Evolutionary conservation across 1,284 basidiomycete species (phyloP).

Genomic region (Leccinum subrobustum): DNA sequence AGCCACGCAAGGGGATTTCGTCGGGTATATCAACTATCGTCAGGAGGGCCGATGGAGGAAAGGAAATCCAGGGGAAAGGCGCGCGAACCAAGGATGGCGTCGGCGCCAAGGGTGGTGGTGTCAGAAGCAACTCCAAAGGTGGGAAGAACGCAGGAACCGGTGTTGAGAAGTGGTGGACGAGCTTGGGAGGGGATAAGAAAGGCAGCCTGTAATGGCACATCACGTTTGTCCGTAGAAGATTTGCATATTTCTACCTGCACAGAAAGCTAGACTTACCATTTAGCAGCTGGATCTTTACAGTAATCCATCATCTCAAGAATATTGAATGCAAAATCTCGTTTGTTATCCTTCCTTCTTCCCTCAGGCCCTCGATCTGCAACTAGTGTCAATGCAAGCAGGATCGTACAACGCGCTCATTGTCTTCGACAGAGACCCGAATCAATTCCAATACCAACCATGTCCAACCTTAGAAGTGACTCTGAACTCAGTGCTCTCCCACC

Average conservation of each 20-base stretch:
- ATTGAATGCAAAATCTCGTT: background rate
- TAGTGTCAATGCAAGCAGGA: background rate
- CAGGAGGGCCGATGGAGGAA: constrained; percentile 26
- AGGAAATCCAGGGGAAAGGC: constrained; percentile 14
- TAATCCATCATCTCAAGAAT: background rate
- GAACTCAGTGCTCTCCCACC: too few species aligned
- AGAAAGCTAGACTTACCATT: background rate
- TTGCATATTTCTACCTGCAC: background rate
- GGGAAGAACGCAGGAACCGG: background rate
- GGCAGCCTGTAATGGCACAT: constrained; percentile 9
- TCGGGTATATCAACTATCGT: constrained; percentile 70
- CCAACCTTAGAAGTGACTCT: background rate
- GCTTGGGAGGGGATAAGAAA: constrained; percentile 13
- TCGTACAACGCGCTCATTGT: background rate
- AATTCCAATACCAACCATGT: background rate
- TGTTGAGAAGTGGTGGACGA: constrained; percentile 26
- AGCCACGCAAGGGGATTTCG: constrained; percentile 62
- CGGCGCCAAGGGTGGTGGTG: background rate
- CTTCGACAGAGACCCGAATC: background rate
- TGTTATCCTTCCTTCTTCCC: background rate
- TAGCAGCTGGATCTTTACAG: background rate
- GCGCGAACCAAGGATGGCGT: background rate
- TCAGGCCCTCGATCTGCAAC: background rate
- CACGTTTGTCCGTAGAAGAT: background rate
- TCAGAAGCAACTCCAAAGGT: background rate